Conservation (phyloP, 2,329 filamentous ascomycete species). For the Hypocreales sp. region DNA sequence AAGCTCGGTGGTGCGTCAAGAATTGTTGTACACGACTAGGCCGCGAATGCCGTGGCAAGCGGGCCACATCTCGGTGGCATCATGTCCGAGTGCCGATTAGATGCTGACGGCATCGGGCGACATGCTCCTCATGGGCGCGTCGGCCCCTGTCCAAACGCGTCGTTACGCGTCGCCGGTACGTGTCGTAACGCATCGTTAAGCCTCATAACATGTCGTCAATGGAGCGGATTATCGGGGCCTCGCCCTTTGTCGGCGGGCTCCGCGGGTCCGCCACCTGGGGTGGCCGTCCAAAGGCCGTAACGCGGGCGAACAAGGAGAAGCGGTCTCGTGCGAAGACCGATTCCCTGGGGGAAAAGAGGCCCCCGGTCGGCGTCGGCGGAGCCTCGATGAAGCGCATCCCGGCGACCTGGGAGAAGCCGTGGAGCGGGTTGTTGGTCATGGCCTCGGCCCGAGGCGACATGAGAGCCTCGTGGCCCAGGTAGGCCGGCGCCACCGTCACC, state of each 20-base stretch:
- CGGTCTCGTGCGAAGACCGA: constrained; percentile 38
- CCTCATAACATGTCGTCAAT: constrained; percentile 61
- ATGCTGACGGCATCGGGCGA: no score
- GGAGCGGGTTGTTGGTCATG: constrained; percentile 55
- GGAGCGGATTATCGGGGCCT: constrained; percentile 59
- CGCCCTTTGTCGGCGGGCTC: constrained; percentile 59
- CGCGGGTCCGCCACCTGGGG: constrained; percentile 46
- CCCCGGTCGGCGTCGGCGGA: constrained; percentile 34
- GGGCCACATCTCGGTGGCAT: no score
- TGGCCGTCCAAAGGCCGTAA: constrained; percentile 29
- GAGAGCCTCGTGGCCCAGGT: constrained; percentile 34
- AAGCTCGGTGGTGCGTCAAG: no score
- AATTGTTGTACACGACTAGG: no score
- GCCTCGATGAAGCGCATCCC: constrained; percentile 38
- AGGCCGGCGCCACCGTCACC: constrained; percentile 17
- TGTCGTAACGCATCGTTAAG: neutral
- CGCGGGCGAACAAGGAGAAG: constrained; percentile 32
- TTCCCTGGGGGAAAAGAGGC: constrained; percentile 36
- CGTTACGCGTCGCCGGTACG: neutral
- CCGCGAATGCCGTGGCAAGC: no score
- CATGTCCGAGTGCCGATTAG: no score
- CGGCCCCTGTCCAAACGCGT: no score
- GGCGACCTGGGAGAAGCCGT: constrained; percentile 24
- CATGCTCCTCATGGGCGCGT: no score
- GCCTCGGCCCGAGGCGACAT: constrained; percentile 59